Conservation (phyloP, 257 asterid genomes). For the Scutellaria galericulata region DNA sequence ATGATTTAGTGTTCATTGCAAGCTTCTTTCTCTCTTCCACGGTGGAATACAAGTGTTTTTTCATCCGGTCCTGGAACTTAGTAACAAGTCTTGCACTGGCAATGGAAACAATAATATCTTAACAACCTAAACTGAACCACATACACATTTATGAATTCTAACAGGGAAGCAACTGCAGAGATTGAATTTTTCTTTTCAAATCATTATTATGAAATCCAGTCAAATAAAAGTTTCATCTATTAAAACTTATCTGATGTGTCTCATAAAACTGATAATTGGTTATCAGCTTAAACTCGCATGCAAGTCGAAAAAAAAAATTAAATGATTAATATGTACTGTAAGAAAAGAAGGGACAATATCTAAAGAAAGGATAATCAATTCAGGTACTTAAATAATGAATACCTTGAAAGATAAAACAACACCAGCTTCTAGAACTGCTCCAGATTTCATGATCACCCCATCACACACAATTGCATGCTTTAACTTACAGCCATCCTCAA, state of each 20-base stretch:
- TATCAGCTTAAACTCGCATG: constrained; percentile 23
- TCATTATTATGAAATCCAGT: neutral
- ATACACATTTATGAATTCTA: constrained; percentile 23
- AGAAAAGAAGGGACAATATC: constrained; percentile 24
- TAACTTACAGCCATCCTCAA: constrained; percentile 87
- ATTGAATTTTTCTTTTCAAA: constrained; percentile 16
- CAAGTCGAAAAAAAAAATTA: constrained; percentile 7
- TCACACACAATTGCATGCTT: constrained; percentile 95
- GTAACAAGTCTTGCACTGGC: constrained; percentile 6
- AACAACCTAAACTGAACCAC: constrained; percentile 8
- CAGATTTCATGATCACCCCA: constrained; percentile 78
- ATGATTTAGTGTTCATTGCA: constrained; percentile 14
- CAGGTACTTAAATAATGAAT: constrained; percentile 35
- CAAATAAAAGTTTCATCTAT: constrained; percentile 10
- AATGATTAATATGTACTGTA: constrained; percentile 27
- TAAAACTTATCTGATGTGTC: constrained; percentile 18
- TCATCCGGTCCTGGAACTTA: constrained; percentile 3
- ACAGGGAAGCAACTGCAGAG: constrained; percentile 10
- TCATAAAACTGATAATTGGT: constrained; percentile 1
- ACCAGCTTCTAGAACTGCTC: constrained; percentile 82
- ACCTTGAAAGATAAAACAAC: constrained; percentile 87
- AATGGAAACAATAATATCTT: constrained; percentile 22
- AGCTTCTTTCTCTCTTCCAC: constrained; percentile 15
- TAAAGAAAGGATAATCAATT: constrained; percentile 9
- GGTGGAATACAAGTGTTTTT: neutral